Conservation (phyloP, 179 eudicot genomes). For the Corrigiola litoralis region DNA sequence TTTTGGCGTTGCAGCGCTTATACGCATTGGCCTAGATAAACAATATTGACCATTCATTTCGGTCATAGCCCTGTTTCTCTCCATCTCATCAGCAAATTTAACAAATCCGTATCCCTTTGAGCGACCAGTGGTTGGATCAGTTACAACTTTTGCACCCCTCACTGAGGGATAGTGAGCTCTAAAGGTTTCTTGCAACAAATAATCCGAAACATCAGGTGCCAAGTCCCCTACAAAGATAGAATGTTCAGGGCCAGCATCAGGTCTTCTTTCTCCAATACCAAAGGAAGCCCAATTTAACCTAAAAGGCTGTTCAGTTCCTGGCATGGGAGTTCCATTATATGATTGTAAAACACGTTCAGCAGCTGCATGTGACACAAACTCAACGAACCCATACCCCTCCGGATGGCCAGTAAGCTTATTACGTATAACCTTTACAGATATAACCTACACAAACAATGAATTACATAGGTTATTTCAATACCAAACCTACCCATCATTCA, state of each 20-base stretch:
- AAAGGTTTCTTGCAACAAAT: conserved; percentile 85
- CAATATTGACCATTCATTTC: conserved; percentile 97
- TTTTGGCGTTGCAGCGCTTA: conserved; percentile 97
- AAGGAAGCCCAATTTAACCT: conserved; percentile 97
- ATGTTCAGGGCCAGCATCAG: conserved; percentile 86
- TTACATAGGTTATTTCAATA: not conserved
- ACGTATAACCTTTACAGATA: conserved; percentile 82
- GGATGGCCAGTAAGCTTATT: conserved; percentile 88
- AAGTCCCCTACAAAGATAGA: conserved; percentile 97
- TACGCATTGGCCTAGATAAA: conserved; percentile 93
- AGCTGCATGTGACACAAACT: conserved; percentile 76
- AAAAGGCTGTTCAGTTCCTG: conserved; percentile 83
- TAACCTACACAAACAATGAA: conserved; percentile 44
- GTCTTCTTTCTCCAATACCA: conserved; percentile 82
- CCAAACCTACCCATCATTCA: no score
- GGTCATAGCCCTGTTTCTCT: conserved; percentile 85
- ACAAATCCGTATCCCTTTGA: conserved; percentile 98
- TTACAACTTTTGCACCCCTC: conserved; percentile 93
- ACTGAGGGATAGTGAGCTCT: conserved; percentile 85
- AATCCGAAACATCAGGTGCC: conserved; percentile 94
- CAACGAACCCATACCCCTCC: conserved; percentile 97
- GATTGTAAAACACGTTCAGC: conserved; percentile 82
- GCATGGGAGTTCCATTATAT: conserved; percentile 89
- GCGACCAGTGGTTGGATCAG: conserved; percentile 87
- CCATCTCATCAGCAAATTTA: conserved; percentile 87